Evolutionary conservation across 202 grass and related monocot genomes (phyloP).

Genomic region (Panicum hallii): DNA sequence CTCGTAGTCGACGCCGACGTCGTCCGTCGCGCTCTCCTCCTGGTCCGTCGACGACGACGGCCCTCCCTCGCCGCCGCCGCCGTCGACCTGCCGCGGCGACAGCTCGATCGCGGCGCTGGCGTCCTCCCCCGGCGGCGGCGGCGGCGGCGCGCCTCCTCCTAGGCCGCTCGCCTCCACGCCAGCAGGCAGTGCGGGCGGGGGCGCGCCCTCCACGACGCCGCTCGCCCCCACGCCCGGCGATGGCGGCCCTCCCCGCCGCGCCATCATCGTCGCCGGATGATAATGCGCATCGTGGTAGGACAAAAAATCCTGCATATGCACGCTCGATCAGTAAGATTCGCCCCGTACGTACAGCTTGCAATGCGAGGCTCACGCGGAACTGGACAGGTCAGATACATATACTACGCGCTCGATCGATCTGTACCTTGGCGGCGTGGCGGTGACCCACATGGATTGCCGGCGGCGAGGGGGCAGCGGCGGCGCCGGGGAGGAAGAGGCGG

Average conservation of each 20-base stretch:
- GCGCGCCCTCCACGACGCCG: neutral
- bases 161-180: neutral
- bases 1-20: slow-evolving; percentile 46
- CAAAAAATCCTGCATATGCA: slow-evolving; percentile 32
- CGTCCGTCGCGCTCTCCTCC: neutral
- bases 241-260: neutral
- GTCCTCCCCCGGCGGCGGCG: neutral
- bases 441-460: neutral
- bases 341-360: no score
- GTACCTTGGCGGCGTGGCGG: neutral
- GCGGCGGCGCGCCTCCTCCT: neutral
- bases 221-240: neutral
- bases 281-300: neutral
- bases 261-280: neutral
- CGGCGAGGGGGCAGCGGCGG: neutral
- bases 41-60: neutral
- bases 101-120: neutral
- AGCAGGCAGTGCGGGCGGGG: neutral
- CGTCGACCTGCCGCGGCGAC: neutral
- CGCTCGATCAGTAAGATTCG: neutral
- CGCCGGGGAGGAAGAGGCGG: neutral
- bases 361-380: no score
- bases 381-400: neutral
- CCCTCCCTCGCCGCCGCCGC: neutral
- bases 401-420: neutral